Base-by-base conservation (phyloP, 2,329 filamentous ascomycete species). In the Botryosphaeria dothidea region DNA sequence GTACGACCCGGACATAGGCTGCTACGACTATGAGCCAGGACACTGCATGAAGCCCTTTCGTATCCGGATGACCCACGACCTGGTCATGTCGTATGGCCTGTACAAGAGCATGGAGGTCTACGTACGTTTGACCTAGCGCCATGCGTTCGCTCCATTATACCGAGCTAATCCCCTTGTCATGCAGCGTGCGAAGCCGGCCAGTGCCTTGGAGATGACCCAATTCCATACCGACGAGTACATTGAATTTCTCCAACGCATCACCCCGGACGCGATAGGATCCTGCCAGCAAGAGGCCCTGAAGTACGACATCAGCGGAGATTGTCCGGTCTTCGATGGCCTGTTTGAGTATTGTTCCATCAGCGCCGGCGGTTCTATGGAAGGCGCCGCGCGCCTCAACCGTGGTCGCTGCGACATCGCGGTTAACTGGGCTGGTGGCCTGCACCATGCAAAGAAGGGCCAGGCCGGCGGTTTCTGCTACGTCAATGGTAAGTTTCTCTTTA, bases 21-120 rank as follows among this genome's bases (percentile, higher is more conserved):
- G 91, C 75, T 94, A 98, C 79, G 95, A 99, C 78, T 99, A 99
- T 77, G 95, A 95, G 69, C 90, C 92, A 79, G 93, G 92, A 11
- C 95, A 99, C 82, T 95, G 95, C 23, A 99, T 99, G 95, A 99
- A 99, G 78, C 95, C 95, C 67, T 99, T 94, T 94, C 92, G 95
- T 45, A 82, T 99, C 68, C 97, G 93, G 17, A 85, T 99, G 65
- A 96, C 95, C 65, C 98, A 99, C 78, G 92, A 95, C 72, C 86
- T 99, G 49, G 92, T 99, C 69, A 90, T 96, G 75, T 91, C 93
- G 1, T 98, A 98, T 77, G 95, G 95, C 70, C 92, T 99, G 86
- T 93, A 96, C 72, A 91, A 94, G 73, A 93, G 92, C 67, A 98
- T 99, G 95, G 93, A 98, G 79, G 90, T 94, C 69, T 97, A 96